Conservation (phyloP, 208 protist genomes). For the Trypanosoma congolense region DNA sequence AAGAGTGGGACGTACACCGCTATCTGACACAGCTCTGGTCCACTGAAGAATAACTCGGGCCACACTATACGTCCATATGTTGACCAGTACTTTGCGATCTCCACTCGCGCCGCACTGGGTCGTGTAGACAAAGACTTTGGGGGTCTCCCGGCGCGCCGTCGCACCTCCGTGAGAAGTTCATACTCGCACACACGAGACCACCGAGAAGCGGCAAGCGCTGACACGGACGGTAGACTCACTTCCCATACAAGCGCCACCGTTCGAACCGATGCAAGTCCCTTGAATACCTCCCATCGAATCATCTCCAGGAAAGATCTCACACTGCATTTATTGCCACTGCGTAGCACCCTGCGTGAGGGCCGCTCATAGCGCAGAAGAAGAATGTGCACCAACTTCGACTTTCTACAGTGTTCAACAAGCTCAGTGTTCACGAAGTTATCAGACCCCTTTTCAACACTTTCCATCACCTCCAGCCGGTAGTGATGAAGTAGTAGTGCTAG, state of each 20-base stretch:
- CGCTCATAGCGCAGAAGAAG: conserved; percentile 19
- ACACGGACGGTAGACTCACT: conserved; percentile 20
- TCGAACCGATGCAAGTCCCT: conserved; percentile 28
- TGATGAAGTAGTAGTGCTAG: conserved; percentile 43
- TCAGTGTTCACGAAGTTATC: conserved; percentile 11
- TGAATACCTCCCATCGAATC: conserved; percentile 27
- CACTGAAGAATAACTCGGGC: conserved; percentile 55
- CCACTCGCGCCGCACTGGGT: conserved; percentile 26
- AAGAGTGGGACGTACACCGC: conserved; percentile 50
- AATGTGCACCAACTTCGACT: conserved; percentile 30
- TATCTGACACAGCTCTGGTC: conserved; percentile 63
- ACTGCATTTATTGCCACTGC: background rate
- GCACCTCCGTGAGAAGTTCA: conserved; percentile 45
- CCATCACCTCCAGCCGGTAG: conserved; percentile 28
- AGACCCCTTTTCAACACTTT: conserved; percentile 6
- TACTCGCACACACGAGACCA: conserved; percentile 50
- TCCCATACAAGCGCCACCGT: conserved; percentile 33
- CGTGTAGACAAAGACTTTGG: conserved; percentile 37
- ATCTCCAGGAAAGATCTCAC: conserved; percentile 2
- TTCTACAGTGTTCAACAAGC: conserved; percentile 31
- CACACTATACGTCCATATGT: conserved; percentile 41
- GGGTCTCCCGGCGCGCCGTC: conserved; percentile 18
- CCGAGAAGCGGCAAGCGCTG: conserved; percentile 28
- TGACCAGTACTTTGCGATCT: conserved; percentile 66
- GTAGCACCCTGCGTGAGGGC: background rate